These are phyloP conservation scores for Atalantia buxifolia DNA, from an alignment of 345 rosid genomes.

Conservation along the genomic window DNA sequence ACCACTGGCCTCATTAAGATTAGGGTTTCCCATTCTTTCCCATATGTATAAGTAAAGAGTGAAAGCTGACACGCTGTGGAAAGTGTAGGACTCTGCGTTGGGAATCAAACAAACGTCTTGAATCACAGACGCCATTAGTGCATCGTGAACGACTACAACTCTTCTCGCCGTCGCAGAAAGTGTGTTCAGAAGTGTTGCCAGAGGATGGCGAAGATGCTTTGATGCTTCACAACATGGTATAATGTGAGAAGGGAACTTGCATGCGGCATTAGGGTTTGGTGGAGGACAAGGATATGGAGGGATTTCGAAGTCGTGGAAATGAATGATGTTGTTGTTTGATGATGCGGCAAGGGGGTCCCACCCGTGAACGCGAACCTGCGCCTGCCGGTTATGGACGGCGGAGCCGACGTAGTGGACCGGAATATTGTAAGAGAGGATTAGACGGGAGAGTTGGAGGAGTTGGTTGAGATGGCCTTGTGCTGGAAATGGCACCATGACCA, in stretches of 20 bases:
- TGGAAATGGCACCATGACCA: constrained; percentile 54
- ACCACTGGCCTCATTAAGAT: neutral
- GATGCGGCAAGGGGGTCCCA: constrained; percentile 20
- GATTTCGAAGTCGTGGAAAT: constrained; percentile 34
- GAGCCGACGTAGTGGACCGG: constrained; percentile 41
- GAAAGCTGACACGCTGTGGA: constrained; percentile 46
- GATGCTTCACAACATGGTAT: constrained; percentile 33
- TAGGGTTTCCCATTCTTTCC: constrained; percentile 20
- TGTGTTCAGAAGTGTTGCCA: constrained; percentile 14
- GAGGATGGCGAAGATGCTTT: constrained; percentile 26
- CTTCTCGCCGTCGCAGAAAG: constrained; percentile 27
- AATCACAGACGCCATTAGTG: constrained; percentile 42
- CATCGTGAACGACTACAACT: constrained; percentile 36
- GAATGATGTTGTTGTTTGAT: constrained; percentile 6
- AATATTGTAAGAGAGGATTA: constrained; percentile 29
- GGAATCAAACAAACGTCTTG: constrained; percentile 27
- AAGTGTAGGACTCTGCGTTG: constrained; percentile 35
- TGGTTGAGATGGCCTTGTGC: constrained; percentile 59
- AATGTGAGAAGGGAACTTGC: constrained; percentile 46
- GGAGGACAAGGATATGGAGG: constrained; percentile 32
- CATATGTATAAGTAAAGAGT: constrained; percentile 10
- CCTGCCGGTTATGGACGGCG: constrained; percentile 45
- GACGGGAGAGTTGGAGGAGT: constrained; percentile 51
- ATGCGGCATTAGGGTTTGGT: constrained; percentile 26
- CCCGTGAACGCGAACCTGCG: constrained; percentile 31